phyloP scores from a whole-genome alignment of 768 basidiomycete genomes.

The Lactarius hengduanensis region DNA sequence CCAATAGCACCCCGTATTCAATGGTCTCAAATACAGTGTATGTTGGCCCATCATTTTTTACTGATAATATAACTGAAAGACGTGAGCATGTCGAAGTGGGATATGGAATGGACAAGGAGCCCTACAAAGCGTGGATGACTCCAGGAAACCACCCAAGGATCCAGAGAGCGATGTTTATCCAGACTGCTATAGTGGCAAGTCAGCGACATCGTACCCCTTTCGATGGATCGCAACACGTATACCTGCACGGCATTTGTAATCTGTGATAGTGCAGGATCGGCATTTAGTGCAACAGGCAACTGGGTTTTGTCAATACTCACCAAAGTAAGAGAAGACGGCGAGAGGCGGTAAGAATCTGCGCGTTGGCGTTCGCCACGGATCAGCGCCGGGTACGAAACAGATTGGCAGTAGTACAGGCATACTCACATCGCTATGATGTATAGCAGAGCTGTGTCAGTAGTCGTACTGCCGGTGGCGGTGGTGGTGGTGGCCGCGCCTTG shows the following conservation, averaged over 20 bases:
- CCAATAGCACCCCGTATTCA: not conserved
- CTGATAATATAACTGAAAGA: conserved; percentile 35
- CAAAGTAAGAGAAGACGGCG: conserved; percentile 33
- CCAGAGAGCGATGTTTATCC: conserved; percentile 43
- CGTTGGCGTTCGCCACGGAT: too few species aligned
- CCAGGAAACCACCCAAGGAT: conserved; percentile 48
- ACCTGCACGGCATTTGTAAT: conserved; percentile 34
- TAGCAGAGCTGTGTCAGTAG: conserved; percentile 30
- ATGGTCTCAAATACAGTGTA: not conserved
- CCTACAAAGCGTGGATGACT: conserved; percentile 44
- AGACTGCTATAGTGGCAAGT: conserved; percentile 33
- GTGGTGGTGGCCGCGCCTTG: too few species aligned
- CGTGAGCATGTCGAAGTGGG: not conserved
- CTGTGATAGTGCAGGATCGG: conserved; percentile 21
- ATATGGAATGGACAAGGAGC: not conserved
- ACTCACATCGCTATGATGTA: conserved; percentile 38
- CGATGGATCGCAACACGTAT: not conserved
- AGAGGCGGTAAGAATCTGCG: conserved; percentile 37
- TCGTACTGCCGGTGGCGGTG: too few species aligned
- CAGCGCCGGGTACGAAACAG: not conserved
- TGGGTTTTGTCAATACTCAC: conserved; percentile 28
- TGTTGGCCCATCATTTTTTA: too few species aligned
- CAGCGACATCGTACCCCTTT: not conserved
- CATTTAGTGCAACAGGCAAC: not conserved
- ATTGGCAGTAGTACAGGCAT: not conserved